Base-by-base conservation (phyloP, 139 green algal genomes). In the Diplosphaera chodatii region DNA sequence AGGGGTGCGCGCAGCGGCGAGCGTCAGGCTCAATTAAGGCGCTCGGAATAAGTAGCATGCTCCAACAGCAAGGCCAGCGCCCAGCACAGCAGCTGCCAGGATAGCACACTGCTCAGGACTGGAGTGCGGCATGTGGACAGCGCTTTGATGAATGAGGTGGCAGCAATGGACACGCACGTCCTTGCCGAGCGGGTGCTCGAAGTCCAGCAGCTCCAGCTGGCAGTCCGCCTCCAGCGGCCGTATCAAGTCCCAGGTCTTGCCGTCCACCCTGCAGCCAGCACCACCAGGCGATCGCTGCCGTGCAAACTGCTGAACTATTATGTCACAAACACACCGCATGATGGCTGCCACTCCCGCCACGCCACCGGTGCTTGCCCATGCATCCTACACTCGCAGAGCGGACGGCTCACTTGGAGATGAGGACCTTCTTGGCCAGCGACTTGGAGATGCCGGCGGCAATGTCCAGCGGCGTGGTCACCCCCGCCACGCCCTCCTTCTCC, bases 391-490 rank as follows among this genome's bases (percentile, higher is more conserved):
- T 20, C 2, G 18, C 31, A 69, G 4, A 27, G 22, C 27, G 15
- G 2, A 3, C 8, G 1, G 28, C 13, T 74, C 15, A 27, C 70
- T 94, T 90, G 13, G 94, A 85, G 5, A 97, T 89, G 15, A 98
- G 74, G 18, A 78, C 77, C 74, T 92, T 94, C 78, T 97, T 97
- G 23, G 84, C 95, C n/a, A 99, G 80, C 59, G 84, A 86, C 62
- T 92, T 90, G 5, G 86, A 90, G 40, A 98, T 93, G 23, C 72
- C 70, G 28, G 86, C 90, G 29, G 94, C 95, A 28, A 99, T 81
- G 72, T 99, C 95, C 77, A 96, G 82, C 0, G 95, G 95, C 0
- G 91, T 97, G 40, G 95, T 97, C 2, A 91, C 86, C 27, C 83
- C 85, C 77, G 89, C 87, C 30, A 98, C 68, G n/a, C 73, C 95